A percentile compares a stretch with the other conserved stretches of the same genome.
These are phyloP conservation scores for Shiraia bambusicola DNA, from an alignment of 2,329 filamentous ascomycete genomes.

Conservation along the genomic window DNA sequence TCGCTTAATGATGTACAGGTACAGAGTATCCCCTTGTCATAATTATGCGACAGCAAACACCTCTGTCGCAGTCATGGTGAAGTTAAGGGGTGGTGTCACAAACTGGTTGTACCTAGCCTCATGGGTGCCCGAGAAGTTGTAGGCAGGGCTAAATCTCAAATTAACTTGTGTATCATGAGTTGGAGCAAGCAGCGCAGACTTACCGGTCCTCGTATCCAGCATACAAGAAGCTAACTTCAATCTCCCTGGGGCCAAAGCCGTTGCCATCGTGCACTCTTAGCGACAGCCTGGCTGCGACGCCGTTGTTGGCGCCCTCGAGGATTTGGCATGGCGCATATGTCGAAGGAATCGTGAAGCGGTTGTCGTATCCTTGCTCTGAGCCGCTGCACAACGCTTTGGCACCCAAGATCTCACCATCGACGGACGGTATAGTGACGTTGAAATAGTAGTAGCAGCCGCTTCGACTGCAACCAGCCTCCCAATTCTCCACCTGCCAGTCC, in stretches of 20 bases:
- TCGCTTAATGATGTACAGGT: too few species aligned
- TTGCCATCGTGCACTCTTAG: slow-evolving; percentile 2
- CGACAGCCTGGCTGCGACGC: slow-evolving; percentile 15
- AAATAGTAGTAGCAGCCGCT: slow-evolving; percentile 26
- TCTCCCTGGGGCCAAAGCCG: slow-evolving; percentile 9
- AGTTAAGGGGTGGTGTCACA: slow-evolving; percentile 14
- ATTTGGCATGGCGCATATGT: slow-evolving; percentile 10
- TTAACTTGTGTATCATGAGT: neutral
- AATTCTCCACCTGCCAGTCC: slow-evolving; percentile 21
- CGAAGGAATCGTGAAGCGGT: slow-evolving; percentile 6
- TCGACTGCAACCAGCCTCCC: slow-evolving; percentile 19
- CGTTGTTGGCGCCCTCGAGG: slow-evolving; percentile 20
- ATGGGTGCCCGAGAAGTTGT: slow-evolving; percentile 20
- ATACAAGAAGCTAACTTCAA: slow-evolving; percentile 13
- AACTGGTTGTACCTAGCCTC: slow-evolving; percentile 19
- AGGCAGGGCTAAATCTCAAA: slow-evolving; percentile 11
- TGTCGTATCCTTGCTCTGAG: slow-evolving; percentile 16
- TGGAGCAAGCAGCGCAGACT: neutral
- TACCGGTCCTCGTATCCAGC: slow-evolving; percentile 11
- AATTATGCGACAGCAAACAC: slow-evolving; percentile 9
- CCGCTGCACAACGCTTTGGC: slow-evolving; percentile 21
- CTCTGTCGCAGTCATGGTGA: slow-evolving; percentile 15
- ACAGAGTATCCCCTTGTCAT: too few species aligned
- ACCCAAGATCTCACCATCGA: slow-evolving; percentile 9
- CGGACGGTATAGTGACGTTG: slow-evolving; percentile 21